Evolutionary conservation across 164 flowering plant genomes (phyloP).

Genomic region (Tetracentron sinense): DNA sequence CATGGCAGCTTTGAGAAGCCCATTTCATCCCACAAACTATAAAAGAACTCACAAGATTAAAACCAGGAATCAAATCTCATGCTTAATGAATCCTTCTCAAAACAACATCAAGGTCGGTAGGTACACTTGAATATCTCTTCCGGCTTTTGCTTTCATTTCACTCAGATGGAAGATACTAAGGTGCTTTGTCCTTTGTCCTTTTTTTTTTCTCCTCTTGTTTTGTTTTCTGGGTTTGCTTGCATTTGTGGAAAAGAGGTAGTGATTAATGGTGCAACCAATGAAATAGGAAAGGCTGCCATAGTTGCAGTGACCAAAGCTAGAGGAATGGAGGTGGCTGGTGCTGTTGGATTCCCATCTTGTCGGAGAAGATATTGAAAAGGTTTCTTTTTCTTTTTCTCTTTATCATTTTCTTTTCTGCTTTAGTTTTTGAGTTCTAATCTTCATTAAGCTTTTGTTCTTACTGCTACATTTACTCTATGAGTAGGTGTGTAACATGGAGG

Average conservation of each 20-base stretch:
- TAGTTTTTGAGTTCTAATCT: too few relatives aligned
- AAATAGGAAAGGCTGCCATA: constrained; percentile 84
- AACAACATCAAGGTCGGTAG: constrained; percentile 76
- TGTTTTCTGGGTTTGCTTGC: not conserved
- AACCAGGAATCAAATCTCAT: constrained; percentile 34
- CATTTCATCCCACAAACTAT: constrained; percentile 24
- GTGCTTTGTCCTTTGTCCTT: too few relatives aligned
- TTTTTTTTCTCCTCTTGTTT: too few relatives aligned
- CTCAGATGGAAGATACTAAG: too few relatives aligned
- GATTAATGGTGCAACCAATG: constrained; percentile 89
- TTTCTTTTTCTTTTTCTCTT: constrained; percentile 12
- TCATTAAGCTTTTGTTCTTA: too few relatives aligned
- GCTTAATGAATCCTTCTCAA: constrained; percentile 56
- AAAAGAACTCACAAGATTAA: constrained; percentile 18
- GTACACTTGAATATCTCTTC: too few relatives aligned
- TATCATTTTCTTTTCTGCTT: not conserved
- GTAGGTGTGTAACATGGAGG: constrained; percentile 82
- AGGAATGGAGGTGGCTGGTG: constrained; percentile 96
- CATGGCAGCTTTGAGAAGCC: constrained; percentile 61
- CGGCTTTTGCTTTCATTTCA: too few relatives aligned
- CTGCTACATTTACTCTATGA: not conserved
- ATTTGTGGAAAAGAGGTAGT: constrained; percentile 42
- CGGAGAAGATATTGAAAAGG: constrained; percentile 85
- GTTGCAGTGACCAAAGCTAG: constrained; percentile 77
- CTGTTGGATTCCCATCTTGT: constrained; percentile 68